phyloP scores from a whole-genome alignment of 1,284 basidiomycete species.

The Tilletia caries region DNA sequence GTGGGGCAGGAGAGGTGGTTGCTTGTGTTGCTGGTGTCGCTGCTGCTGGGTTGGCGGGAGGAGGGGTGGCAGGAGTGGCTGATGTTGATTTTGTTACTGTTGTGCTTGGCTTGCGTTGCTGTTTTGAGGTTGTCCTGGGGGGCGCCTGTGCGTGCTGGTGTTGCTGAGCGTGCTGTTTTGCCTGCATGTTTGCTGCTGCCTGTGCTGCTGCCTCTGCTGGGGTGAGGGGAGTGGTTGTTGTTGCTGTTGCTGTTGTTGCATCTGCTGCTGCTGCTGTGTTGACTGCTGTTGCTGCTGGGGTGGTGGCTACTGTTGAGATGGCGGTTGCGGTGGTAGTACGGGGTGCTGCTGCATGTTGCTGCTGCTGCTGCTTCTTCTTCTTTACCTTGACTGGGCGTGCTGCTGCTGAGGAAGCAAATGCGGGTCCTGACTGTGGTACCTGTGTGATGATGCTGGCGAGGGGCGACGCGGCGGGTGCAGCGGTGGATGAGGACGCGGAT shows the following conservation, averaged over 20 bases:
- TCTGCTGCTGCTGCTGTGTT: background rate
- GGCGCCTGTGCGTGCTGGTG: background rate
- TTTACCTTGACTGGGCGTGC: constrained; percentile 10
- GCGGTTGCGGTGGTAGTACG: background rate
- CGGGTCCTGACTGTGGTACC: background rate
- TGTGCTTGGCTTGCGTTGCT: constrained; percentile 7
- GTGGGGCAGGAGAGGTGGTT: background rate
- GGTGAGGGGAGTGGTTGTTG: background rate
- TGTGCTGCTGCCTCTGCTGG: constrained; percentile 7
- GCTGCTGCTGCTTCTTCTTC: constrained; percentile 2
- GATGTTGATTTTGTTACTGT: background rate
- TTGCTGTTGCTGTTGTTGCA: background rate
- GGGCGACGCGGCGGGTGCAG: background rate
- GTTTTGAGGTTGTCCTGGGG: constrained; percentile 6
- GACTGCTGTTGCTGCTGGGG: background rate
- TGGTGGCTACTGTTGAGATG: background rate
- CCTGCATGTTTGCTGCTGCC: constrained; percentile 3
- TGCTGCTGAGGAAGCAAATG: background rate
- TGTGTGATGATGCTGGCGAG: constrained; percentile 12
- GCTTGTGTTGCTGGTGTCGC: background rate
- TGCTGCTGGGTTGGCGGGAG: background rate
- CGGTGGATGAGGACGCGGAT: background rate
- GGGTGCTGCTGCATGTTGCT: no score
- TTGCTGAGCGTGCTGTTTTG: background rate
- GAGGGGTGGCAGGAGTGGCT: background rate